phyloP scores from a whole-genome alignment of 352 stramenopile genomes.

The Phytophthora fragariae region DNA sequence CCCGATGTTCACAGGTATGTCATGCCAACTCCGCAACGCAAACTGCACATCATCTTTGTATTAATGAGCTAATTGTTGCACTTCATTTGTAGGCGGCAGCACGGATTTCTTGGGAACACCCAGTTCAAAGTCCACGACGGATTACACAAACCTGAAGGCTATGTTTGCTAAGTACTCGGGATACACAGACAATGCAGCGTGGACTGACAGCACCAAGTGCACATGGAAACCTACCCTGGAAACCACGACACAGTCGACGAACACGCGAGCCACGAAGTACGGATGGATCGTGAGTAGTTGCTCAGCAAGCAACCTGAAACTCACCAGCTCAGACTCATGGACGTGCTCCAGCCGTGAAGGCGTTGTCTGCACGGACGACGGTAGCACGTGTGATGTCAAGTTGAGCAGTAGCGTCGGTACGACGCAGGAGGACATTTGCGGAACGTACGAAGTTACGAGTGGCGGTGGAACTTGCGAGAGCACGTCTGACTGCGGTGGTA shows the following conservation, averaged over 20 bases:
- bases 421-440: constrained; percentile 83
- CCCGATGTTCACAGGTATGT: constrained; percentile 82
- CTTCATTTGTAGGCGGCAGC: constrained; percentile 53
- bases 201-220: constrained; percentile 69
- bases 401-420: constrained; percentile 60
- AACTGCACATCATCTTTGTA: not conserved
- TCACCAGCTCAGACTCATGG: constrained; percentile 73
- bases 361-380: constrained; percentile 69
- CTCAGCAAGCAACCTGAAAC: constrained; percentile 56
- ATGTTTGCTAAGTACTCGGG: constrained; percentile 70
- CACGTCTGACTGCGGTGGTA: constrained; percentile 72
- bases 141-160: constrained; percentile 82
- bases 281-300: constrained; percentile 81
- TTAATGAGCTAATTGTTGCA: constrained; percentile 19
- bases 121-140: constrained; percentile 61
- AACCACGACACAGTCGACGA: constrained; percentile 66
- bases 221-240: constrained; percentile 63
- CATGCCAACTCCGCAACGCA: constrained; percentile 1
- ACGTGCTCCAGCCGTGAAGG: constrained; percentile 75
- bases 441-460: constrained; percentile 64
- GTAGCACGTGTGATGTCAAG: constrained; percentile 72
- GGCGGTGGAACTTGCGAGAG: constrained; percentile 72
- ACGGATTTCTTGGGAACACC: constrained; percentile 67
- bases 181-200: constrained; percentile 61
- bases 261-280: constrained; percentile 57